Evolutionary conservation across 2,329 filamentous ascomycete genomes (phyloP).

Genomic region (Hypomyces rosellus): DNA sequence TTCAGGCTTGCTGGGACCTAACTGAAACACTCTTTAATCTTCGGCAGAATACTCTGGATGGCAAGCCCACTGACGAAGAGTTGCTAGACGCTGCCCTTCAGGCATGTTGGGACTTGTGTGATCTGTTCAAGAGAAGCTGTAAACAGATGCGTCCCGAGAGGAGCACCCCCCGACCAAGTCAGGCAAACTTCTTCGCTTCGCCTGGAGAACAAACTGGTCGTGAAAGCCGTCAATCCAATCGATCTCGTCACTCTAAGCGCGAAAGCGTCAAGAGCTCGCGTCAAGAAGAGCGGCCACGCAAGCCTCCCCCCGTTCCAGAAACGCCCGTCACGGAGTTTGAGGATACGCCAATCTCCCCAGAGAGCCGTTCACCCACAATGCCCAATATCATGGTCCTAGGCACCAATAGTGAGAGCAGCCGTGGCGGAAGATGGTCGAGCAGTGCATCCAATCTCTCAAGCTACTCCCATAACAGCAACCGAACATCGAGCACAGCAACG

Average conservation of each 20-base stretch:
- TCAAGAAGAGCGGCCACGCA: constrained; percentile 43
- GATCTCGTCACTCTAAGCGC: constrained; percentile 45
- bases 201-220: constrained; percentile 43
- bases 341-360: constrained; percentile 76
- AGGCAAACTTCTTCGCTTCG: constrained; percentile 61
- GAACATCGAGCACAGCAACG: constrained; percentile 65
- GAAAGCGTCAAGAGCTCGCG: constrained; percentile 44
- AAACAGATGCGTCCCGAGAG: constrained; percentile 80
- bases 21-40: constrained; percentile 92
- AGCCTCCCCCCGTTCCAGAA: constrained; percentile 58
- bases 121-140: constrained; percentile 90
- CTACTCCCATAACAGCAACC: constrained; percentile 65
- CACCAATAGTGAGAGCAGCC: constrained; percentile 52
- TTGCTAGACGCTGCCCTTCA: constrained; percentile 82
- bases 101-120: constrained; percentile 90
- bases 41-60: constrained; percentile 72
- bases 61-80: constrained; percentile 70
- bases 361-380: constrained; percentile 66
- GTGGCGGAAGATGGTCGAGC: constrained; percentile 72
- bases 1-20: constrained; percentile 82
- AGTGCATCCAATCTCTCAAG: constrained; percentile 71
- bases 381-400: constrained; percentile 87
- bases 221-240: constrained; percentile 45
- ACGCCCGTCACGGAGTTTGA: constrained; percentile 95
- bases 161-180: constrained; percentile 75